These are phyloP conservation scores for Oryza nivara DNA, from an alignment of 176 grass and related monocot genomes.

Conservation along the genomic window DNA sequence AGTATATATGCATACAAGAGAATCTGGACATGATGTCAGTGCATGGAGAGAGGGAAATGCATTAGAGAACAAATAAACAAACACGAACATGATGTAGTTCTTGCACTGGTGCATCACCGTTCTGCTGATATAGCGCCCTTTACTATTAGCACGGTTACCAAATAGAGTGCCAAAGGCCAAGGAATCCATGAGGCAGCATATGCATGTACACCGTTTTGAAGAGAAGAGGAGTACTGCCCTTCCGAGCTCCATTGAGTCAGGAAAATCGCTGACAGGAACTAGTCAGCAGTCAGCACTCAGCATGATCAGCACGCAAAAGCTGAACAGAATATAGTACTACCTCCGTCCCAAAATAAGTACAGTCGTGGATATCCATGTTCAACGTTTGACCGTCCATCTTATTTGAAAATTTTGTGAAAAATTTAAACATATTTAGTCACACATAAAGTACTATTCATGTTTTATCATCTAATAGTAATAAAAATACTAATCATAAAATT, in stretches of 20 bases:
- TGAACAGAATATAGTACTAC: background rate
- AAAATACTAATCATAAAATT: too few species aligned
- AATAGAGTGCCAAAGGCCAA: conserved; percentile 26
- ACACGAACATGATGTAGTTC: conserved; percentile 20
- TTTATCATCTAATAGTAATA: too few species aligned
- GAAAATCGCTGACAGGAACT: conserved; percentile 10
- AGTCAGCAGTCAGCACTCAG: background rate
- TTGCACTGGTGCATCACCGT: conserved; percentile 1
- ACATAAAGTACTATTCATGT: too few species aligned
- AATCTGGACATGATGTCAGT: background rate
- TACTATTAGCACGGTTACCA: background rate
- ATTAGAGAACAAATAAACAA: conserved; percentile 5
- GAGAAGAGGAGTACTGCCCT: background rate
- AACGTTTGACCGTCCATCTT: too few species aligned
- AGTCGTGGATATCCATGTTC: too few species aligned
- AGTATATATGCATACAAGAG: background rate
- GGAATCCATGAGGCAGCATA: background rate
- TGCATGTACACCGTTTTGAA: conserved; percentile 5
- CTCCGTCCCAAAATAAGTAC: too few species aligned
- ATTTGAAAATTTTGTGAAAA: too few species aligned
- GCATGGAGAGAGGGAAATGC: background rate
- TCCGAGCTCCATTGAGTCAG: conserved; percentile 34
- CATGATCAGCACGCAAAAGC: background rate
- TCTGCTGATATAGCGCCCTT: background rate
- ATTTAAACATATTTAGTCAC: too few species aligned